Evolutionary conservation across 179 eudicot genomes (phyloP).

Genomic region (Gypsophila paniculata): DNA sequence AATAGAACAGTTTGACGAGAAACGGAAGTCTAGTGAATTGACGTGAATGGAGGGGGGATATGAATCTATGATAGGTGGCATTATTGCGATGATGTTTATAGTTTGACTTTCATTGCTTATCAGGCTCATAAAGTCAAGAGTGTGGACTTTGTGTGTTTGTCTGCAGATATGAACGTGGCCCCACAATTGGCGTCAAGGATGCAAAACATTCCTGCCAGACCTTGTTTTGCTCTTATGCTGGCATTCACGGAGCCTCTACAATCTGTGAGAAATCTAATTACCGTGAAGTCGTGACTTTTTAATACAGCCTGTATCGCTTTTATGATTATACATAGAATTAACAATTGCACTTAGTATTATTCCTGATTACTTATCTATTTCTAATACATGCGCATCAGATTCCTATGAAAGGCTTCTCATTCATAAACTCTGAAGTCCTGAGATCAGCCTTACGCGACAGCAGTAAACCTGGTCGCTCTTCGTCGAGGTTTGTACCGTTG

Average conservation of each 20-base stretch:
- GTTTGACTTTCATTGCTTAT: background rate
- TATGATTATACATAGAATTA: background rate
- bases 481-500: conserved; percentile 42
- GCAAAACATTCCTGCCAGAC: conserved; percentile 59
- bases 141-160: conserved; percentile 3
- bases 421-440: conserved; percentile 61
- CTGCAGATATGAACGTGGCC: conserved; percentile 52
- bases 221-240: conserved; percentile 91
- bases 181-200: conserved; percentile 52
- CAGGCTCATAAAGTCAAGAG: background rate
- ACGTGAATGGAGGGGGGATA: background rate
- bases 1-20: background rate
- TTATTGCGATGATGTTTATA: background rate
- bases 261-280: conserved; percentile 43
- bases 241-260: conserved; percentile 75
- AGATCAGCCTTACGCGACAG: conserved; percentile 78
- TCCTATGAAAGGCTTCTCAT: conserved; percentile 62
- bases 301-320: background rate
- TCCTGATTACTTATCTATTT: background rate
- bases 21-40: background rate
- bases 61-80: background rate
- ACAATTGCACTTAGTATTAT: background rate
- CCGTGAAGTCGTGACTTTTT: conserved; percentile 1
- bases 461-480: conserved; percentile 85
- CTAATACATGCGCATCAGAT: conserved; percentile 35